These are phyloP conservation scores for Rhodomyrtus psidioides DNA, from an alignment of 441 rosid genomes.

Conservation along the genomic window DNA sequence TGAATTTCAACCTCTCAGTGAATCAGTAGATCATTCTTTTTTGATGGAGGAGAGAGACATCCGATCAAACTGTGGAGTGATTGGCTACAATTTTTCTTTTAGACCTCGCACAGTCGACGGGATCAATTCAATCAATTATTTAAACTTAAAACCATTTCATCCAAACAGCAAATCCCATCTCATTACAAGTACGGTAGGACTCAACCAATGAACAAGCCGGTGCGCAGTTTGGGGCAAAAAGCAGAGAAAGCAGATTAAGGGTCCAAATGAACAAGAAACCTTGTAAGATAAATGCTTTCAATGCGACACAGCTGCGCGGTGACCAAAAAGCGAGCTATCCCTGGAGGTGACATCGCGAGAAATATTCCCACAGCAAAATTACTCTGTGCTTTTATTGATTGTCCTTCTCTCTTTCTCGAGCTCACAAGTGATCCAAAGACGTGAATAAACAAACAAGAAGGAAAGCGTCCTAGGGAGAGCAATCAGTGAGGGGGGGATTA, in stretches of 20 bases:
- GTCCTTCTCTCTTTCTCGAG: not conserved
- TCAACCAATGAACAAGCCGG: not conserved
- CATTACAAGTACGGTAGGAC: not conserved
- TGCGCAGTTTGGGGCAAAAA: not conserved
- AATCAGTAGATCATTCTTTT: no score
- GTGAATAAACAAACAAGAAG: not conserved
- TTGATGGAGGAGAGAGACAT: no score
- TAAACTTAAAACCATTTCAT: not conserved
- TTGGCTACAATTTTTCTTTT: no score
- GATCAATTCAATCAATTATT: no score
- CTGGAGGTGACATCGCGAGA: not conserved
- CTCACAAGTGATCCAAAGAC: not conserved
- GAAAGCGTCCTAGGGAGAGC: not conserved
- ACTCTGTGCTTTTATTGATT: not conserved
- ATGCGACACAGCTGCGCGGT: not conserved
- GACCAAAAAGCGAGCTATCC: not conserved
- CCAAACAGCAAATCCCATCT: not conserved
- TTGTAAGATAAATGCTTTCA: not conserved
- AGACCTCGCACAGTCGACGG: no score
- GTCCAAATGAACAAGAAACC: not conserved
- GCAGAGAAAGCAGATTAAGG: not conserved
- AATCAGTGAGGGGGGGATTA: not conserved
- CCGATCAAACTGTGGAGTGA: no score
- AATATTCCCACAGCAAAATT: not conserved
- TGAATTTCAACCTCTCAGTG: no score